Evolutionary conservation across 2,329 filamentous ascomycete genomes (phyloP), one percentile per base, ranked within the genome.

Genomic region (Colletotrichum trifolii): DNA sequence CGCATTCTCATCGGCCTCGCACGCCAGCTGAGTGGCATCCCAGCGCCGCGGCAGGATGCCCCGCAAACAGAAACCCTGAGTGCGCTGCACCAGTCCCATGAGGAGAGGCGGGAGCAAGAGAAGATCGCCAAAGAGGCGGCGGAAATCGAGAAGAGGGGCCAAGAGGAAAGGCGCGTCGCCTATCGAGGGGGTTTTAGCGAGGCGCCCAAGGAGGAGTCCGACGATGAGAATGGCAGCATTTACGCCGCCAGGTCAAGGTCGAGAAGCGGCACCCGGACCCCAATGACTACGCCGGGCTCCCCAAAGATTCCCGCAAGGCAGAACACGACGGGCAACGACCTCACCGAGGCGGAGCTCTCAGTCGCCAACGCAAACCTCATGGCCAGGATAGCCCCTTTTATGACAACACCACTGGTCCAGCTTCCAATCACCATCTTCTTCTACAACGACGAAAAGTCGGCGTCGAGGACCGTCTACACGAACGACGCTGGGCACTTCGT

Each of bases 341-440:
- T 97, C 81, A 91, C 81, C 49, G 87, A 92, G 25, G 87, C 90
- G 9, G 93, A 99, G 74, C 80, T 97, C 10, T 82, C 87, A 0
- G 82, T 90, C 25, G 94, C 95, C 1, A 97, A 99, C 75, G 86
- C 89, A 9, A 93, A 97, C 73, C 83, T 99, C 48, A 93, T 97
- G 89, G 89, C 92, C 56, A 87, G 96, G 57, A 84, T 99, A 47
- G 90, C 89, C 12, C 96, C 96, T 0, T 99, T 99, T 75, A 86
- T 99, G 79, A 93, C 93, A 1, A 94, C 90, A 45, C 93, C 96
- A 0, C 81, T 94, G 61, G 87, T 90, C 1, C 87, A 91, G 54
- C 86, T 89, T 17, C 90, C 94, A 0, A 90, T 99, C 57, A 97
- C 94, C 0, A 83, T 97, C 1, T 97, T 98, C 81, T 98, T 99